Evolutionary conservation across 495 filamentous ascomycete species (phyloP).

Genomic region (Tuber melanosporum): DNA sequence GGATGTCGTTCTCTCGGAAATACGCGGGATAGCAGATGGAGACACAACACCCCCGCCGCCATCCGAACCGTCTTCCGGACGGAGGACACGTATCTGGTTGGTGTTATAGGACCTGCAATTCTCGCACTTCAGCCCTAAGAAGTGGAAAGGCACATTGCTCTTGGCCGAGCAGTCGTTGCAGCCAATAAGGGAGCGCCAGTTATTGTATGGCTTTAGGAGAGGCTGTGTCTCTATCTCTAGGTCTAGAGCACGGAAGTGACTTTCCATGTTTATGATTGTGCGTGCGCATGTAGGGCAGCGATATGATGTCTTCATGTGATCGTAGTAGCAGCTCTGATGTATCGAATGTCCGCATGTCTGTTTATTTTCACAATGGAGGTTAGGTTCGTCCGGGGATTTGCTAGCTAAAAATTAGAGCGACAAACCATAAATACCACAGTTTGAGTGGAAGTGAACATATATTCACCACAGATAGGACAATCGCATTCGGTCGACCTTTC

Average conservation of each 20-base stretch:
- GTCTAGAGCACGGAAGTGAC: constrained; percentile 83
- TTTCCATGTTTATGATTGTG: constrained; percentile 93
- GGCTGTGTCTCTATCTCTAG: constrained; percentile 78
- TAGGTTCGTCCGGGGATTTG: not conserved
- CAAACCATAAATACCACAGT: constrained; percentile 76
- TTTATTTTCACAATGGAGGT: constrained; percentile 10
- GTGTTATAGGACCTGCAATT: constrained; percentile 83
- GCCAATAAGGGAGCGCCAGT: constrained; percentile 71
- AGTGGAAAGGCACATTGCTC: constrained; percentile 80
- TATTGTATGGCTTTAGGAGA: constrained; percentile 77
- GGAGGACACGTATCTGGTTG: constrained; percentile 58
- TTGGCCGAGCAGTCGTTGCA: constrained; percentile 94
- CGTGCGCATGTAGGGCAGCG: constrained; percentile 92
- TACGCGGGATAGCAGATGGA: constrained; percentile 19
- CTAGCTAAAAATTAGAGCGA: constrained; percentile 2
- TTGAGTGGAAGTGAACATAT: constrained; percentile 89
- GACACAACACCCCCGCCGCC: constrained; percentile 35
- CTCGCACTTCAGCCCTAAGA: constrained; percentile 85
- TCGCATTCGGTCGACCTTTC: constrained; percentile 91
- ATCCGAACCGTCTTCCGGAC: constrained; percentile 44
- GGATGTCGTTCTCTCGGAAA: constrained; percentile 42
- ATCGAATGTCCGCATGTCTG: constrained; percentile 87
- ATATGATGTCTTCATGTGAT: constrained; percentile 80
- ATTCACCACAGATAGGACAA: constrained; percentile 96
- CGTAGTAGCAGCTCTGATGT: constrained; percentile 75